These are phyloP conservation scores for Neopestalotiopsis rosae DNA, from an alignment of 2,329 filamentous ascomycete species.

Conservation along the genomic window DNA sequence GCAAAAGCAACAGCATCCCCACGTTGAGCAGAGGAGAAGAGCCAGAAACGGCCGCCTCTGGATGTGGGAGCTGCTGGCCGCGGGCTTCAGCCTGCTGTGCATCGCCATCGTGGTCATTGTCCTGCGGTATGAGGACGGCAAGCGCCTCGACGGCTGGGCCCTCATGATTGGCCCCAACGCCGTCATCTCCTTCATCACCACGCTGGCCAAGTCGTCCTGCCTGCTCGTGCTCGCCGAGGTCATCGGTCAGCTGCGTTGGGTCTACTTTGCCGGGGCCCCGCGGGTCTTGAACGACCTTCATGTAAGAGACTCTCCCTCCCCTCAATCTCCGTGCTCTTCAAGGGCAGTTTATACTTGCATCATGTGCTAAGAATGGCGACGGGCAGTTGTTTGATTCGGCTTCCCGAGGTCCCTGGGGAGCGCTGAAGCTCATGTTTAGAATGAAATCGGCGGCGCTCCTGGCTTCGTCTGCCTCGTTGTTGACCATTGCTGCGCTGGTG, in stretches of 20 bases:
- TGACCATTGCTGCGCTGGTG: constrained; percentile 20
- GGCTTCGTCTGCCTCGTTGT: constrained; percentile 19
- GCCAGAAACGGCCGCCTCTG: neutral
- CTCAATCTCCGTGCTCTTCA: neutral
- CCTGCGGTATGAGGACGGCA: constrained; percentile 20
- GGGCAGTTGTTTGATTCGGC: constrained; percentile 18
- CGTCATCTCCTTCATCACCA: constrained; percentile 22
- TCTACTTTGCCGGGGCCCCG: constrained; percentile 17
- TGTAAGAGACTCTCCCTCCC: neutral
- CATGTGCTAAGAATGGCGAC: neutral
- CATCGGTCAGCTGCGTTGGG: constrained; percentile 23
- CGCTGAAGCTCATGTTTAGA: constrained; percentile 14
- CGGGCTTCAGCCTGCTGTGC: constrained; percentile 13
- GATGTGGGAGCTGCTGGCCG: constrained; percentile 15
- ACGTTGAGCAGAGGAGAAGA: neutral
- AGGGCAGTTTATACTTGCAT: too few relatives aligned
- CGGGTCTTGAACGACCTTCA: constrained; percentile 17
- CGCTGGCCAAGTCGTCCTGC: constrained; percentile 21
- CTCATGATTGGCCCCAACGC: constrained; percentile 22
- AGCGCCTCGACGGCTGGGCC: constrained; percentile 20
- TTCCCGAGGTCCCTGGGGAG: constrained; percentile 19
- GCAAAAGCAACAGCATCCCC: too few relatives aligned
- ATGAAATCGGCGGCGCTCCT: constrained; percentile 18
- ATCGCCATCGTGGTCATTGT: constrained; percentile 19
- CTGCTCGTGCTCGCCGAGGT: constrained; percentile 20